Percentiles rank a stretch among this genome's conserved stretches.
Conservation (phyloP, 2,329 filamentous ascomycete genomes). For the Hortaea werneckii region DNA sequence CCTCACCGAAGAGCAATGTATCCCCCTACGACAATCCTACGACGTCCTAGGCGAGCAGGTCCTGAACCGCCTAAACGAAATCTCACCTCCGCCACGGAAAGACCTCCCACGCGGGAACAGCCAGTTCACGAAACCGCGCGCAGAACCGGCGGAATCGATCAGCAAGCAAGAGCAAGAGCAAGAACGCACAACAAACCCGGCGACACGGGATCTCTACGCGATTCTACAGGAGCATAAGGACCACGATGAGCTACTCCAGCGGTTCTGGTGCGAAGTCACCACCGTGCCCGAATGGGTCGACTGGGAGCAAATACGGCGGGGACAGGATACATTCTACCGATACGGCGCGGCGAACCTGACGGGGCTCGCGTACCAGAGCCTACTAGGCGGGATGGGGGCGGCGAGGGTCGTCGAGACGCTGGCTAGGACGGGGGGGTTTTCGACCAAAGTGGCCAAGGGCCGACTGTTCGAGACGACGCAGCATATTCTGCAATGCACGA, state of each 20-base stretch:
- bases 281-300: constrained; percentile 65
- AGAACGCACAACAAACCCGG: constrained; percentile 20
- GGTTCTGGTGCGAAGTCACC: constrained; percentile 58
- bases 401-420: constrained; percentile 64
- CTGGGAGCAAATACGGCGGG: constrained; percentile 63
- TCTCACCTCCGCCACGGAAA: constrained; percentile 41
- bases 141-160: constrained; percentile 12
- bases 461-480: constrained; percentile 65
- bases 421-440: constrained; percentile 64
- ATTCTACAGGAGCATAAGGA: constrained; percentile 50
- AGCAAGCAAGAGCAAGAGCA: constrained; percentile 6
- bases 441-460: constrained; percentile 53
- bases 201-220: constrained; percentile 51
- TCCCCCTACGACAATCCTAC: constrained; percentile 54
- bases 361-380: constrained; percentile 52
- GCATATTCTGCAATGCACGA: constrained; percentile 62
- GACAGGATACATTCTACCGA: constrained; percentile 68
- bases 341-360: constrained; percentile 60
- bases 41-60: constrained; percentile 59
- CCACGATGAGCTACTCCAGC: constrained; percentile 44
- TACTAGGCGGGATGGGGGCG: constrained; percentile 64
- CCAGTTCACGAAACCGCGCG: constrained; percentile 5
- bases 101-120: constrained; percentile 23
- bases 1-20: constrained; percentile 47
- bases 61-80: constrained; percentile 51